phyloP scores from a whole-genome alignment of 805 yeast species.

The Lipomyces starkeyi region DNA sequence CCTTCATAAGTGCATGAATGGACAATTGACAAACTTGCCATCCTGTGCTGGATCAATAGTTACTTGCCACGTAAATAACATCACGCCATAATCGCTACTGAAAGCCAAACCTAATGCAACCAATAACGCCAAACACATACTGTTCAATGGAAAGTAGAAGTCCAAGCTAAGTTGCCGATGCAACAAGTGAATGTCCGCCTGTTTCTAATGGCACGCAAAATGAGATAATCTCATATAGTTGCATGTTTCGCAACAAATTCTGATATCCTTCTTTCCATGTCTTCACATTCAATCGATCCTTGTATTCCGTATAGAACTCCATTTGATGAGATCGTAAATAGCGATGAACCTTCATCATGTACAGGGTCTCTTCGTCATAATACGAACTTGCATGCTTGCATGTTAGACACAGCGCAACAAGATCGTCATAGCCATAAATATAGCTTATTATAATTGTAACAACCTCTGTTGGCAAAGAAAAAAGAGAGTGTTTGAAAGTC shows the following conservation, averaged over 20 bases:
- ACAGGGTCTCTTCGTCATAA: not conserved
- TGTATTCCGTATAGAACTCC: not conserved
- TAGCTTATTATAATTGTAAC: not conserved
- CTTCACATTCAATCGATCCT: not conserved
- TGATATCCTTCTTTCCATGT: not conserved
- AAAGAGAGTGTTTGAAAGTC: not conserved
- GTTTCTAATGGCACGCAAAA: constrained; percentile 2
- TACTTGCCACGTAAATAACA: not conserved
- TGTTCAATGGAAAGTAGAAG: not conserved
- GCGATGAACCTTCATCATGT: not conserved
- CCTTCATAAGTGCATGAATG: too few species aligned
- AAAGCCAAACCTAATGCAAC: not conserved
- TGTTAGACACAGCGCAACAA: not conserved
- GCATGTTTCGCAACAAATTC: not conserved
- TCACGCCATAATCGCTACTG: not conserved
- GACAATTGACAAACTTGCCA: too few species aligned
- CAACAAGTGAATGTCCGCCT: not conserved
- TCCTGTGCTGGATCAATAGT: too few species aligned
- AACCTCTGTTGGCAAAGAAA: not conserved
- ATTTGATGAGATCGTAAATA: not conserved
- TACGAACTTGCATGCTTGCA: not conserved
- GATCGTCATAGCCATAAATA: not conserved
- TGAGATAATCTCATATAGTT: not conserved
- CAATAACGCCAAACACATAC: not conserved
- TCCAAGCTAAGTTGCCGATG: not conserved